These are phyloP conservation scores for Globisporangium perplexum DNA, from an alignment of 352 stramenopile species.

Conservation along the genomic window DNA sequence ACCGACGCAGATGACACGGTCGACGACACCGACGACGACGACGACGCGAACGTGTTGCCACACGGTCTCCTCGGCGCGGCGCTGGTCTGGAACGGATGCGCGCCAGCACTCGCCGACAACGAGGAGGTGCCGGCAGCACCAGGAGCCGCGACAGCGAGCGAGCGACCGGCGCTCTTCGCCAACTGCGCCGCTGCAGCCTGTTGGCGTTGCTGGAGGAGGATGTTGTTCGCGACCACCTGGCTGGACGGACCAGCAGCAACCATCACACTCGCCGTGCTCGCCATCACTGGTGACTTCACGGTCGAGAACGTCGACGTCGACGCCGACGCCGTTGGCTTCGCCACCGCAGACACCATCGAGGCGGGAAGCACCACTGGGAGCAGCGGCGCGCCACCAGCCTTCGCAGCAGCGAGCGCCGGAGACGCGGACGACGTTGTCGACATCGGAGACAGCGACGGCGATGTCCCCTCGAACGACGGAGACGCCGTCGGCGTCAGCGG, in stretches of 20 bases:
- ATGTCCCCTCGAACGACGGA: slow-evolving; percentile 16
- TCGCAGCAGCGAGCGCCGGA: slow-evolving; percentile 1
- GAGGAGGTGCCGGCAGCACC: slow-evolving; percentile 2
- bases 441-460: slow-evolving; percentile 17
- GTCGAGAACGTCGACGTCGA: slow-evolving; percentile 4
- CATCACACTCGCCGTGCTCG: slow-evolving; percentile 5
- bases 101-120: not conserved
- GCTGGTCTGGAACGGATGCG: slow-evolving; percentile 24
- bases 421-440: slow-evolving; percentile 10
- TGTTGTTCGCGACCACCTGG: slow-evolving; percentile 1
- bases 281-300: not conserved
- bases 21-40: slow-evolving; percentile 30
- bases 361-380: slow-evolving; percentile 20
- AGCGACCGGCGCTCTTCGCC: slow-evolving; percentile 7
- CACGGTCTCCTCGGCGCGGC: slow-evolving; percentile 26
- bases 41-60: slow-evolving; percentile 38
- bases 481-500: slow-evolving; percentile 9
- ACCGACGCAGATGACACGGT: slow-evolving; percentile 31
- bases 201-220: slow-evolving; percentile 11
- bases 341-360: slow-evolving; percentile 8
- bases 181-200: slow-evolving; percentile 9
- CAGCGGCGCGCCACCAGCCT: slow-evolving; percentile 12
- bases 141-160: slow-evolving; percentile 6
- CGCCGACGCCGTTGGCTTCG: not conserved
- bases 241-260: slow-evolving; percentile 7